Conservation (phyloP, 208 protist genomes). For the Trypanosoma lewisi region DNA sequence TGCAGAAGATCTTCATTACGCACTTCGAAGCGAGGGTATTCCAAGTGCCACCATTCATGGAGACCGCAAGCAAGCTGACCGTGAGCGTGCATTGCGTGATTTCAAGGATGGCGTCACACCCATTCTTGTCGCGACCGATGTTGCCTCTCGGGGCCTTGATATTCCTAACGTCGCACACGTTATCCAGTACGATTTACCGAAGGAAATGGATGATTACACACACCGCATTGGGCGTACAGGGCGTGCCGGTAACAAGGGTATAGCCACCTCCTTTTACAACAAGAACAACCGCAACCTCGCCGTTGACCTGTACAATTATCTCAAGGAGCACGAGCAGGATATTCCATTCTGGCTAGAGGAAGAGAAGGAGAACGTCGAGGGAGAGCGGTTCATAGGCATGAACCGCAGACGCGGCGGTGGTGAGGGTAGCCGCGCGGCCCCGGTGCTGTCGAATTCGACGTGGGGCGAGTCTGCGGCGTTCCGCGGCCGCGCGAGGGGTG, state of each 20-base stretch:
- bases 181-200: constrained; percentile 97
- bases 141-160: constrained; percentile 97
- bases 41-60: constrained; percentile 94
- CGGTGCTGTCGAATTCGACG: constrained; percentile 18
- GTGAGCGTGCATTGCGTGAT: constrained; percentile 77
- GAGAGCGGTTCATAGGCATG: constrained; percentile 55
- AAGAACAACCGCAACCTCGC: constrained; percentile 51
- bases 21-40: constrained; percentile 79
- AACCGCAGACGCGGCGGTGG: constrained; percentile 27
- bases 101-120: constrained; percentile 87
- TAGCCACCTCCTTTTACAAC: constrained; percentile 94
- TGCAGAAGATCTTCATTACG: constrained; percentile 87
- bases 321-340: constrained; percentile 85
- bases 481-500: constrained; percentile 19
- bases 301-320: constrained; percentile 76
- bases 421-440: constrained; percentile 18
- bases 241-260: constrained; percentile 95
- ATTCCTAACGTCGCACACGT: constrained; percentile 96
- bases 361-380: constrained; percentile 76
- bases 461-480: constrained; percentile 25
- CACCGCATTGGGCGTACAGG: constrained; percentile 99
- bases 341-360: constrained; percentile 80
- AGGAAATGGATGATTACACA: constrained; percentile 98
- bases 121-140: constrained; percentile 98
- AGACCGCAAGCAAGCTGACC: constrained; percentile 88